Base-by-base conservation (phyloP, 2,329 filamentous ascomycete species). In the Trichophyton schoenleinii region DNA sequence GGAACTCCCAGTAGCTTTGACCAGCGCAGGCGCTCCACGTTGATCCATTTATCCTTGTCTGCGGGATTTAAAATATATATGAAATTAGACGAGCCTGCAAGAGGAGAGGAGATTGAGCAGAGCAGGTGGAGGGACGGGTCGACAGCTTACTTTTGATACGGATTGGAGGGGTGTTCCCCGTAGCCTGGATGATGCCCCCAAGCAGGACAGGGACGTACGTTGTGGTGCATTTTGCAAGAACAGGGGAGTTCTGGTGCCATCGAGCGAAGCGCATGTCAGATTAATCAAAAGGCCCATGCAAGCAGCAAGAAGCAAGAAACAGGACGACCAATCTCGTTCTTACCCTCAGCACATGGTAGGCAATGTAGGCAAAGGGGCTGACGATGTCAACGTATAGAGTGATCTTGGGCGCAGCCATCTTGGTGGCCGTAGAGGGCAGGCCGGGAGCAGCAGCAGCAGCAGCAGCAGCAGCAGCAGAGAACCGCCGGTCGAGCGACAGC, bases 1-100 rank as follows among this genome's bases (percentile, higher is more conserved):
- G 83, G 83, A 52, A 86, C 74, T 41, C 77, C 73, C 72, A 84
- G 82, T 62, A 74, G 71, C 8, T 71, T 71, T 0, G 81, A 73
- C 80, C 80, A 84, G 62, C 83, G 80, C 20, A 70, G 52, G 15
- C 83, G 80, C 66, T 86, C 81, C 11, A 62, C 60, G 41, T 75
- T 69, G 62, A 83, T 81, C 78, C 80, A 86, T 70, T 77, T 75
- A 67, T 78, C 78, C 71, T 86, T 86, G 72, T 86, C 82, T 83
- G 64, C 48, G 31, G 38, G 38, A 22, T 34, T 31, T 59, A 38
- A 38, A 38, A 11, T 38, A 41, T 38, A 41, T 25, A 48, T 18
- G 9, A 49, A 44, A 55, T 58, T 13, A 22, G 25, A 42, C 58
- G 36, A 36, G 20, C 31, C 31, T 57, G 36, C 20, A 52, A n/a